Percentiles rank a stretch among this genome's conserved stretches.
phyloP scores from a whole-genome alignment of 305 asterid species.

The Coffea humblotiana region DNA sequence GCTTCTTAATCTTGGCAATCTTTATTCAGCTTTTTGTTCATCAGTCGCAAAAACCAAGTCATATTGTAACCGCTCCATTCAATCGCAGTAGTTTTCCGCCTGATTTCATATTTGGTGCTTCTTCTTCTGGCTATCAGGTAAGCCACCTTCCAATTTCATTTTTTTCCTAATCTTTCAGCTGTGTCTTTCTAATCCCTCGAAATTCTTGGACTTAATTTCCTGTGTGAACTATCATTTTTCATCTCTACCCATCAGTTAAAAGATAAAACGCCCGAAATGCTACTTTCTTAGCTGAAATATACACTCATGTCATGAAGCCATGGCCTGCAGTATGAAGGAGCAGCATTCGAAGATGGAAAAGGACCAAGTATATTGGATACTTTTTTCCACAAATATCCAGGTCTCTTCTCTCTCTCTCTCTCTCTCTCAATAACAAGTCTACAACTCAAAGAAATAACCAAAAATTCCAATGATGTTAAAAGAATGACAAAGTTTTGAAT shows the following conservation, averaged over 20 bases:
- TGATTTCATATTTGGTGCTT: constrained; percentile 8
- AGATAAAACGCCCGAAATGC: no score
- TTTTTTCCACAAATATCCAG: constrained; percentile 9
- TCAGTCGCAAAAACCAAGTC: not conserved
- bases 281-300: no score
- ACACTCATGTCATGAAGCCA: no score
- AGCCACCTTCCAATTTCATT: not conserved
- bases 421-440: no score
- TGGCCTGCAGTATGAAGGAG: constrained; percentile 6
- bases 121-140: constrained; percentile 10
- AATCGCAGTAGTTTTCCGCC: constrained; percentile 9
- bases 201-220: no score
- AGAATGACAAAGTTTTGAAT: no score
- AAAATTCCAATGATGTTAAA: no score
- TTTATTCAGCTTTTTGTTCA: not conserved
- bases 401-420: not conserved
- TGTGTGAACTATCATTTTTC: no score
- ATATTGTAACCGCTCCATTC: not conserved
- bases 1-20: not conserved
- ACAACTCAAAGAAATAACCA: no score
- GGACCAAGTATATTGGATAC: not conserved
- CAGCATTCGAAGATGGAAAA: constrained; percentile 9
- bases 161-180: no score
- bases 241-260: no score
- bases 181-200: no score